Base-by-base conservation (phyloP, 805 yeast genomes). In the Pichia californica region DNA sequence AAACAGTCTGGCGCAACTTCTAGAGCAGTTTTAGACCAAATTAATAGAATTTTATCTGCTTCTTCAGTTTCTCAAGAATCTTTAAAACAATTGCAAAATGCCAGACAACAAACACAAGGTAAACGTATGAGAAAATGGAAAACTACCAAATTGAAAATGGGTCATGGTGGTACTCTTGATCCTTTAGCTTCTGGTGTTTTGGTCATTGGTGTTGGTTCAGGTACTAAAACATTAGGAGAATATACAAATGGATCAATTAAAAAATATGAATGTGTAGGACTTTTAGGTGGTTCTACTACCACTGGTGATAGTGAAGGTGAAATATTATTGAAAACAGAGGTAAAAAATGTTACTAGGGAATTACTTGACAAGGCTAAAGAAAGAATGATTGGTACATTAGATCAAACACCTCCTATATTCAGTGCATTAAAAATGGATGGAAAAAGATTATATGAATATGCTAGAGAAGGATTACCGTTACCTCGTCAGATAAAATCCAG, bases 151-250 rank as follows among this genome's bases (percentile, higher is more conserved):
- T 34, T 52, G 7, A 93, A 93, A 57, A 83, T 91, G 70, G 99
- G 99, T 1, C 99, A 93, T 62, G 99, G 99, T 16, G 99, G 99
- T 9, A 93, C 99, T 0, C 68, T 93, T 31, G 99, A 93, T 57
- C 97, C 98, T 0, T 64, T 86, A 34, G 99, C 99, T 0, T 80
- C 88, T n/a, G 99, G 99, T 10, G 89, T 91, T 1, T 62, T 86
- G 33, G 91, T 94, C 2, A 71, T 93, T 43, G 99, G 99, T 5
- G 77, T 93, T n/a, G 96, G 96, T 6, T 49, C 70, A 1, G 99
- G 99, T 3, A 93, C 99, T 2, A 94, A 91, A 60, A 69, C 75
- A 57, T 67, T 93, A 34, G 82, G 79, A 44, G 69, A 75, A 47
- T 88, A 83, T 56, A 69, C 91, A 18, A 79, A 79, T 26, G 83